Conservation (phyloP, 1,139 yeast species). For the Yamadazyma membranifaciens region DNA sequence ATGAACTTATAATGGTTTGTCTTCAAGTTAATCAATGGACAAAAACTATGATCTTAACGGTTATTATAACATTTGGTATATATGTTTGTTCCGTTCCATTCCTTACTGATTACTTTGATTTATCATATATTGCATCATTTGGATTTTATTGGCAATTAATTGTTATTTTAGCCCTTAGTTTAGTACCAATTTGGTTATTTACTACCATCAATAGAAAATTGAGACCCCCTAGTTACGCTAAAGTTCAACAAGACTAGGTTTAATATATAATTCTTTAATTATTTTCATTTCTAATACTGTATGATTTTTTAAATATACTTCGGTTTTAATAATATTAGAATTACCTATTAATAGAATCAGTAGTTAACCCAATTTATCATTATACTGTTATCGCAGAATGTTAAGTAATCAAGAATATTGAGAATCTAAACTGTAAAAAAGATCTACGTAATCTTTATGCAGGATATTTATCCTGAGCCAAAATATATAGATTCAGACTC, state of each 20-base stretch:
- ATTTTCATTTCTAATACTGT: no score
- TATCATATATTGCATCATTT: constrained; percentile 57
- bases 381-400: no score
- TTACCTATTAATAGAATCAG: no score
- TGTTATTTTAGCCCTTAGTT: constrained; percentile 64
- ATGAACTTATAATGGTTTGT: constrained; percentile 92
- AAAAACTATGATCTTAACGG: constrained; percentile 69
- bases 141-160: constrained; percentile 69
- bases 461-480: no score
- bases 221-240: constrained; percentile 96
- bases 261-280: no score
- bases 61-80: constrained; percentile 63
- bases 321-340: no score
- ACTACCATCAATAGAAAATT: constrained; percentile 71
- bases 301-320: no score
- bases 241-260: constrained; percentile 74
- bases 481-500: no score
- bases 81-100: constrained; percentile 80
- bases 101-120: constrained; percentile 78
- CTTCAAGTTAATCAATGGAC: constrained; percentile 91
- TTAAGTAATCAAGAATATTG: no score
- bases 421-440: no score
- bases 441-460: no score
- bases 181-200: constrained; percentile 87
- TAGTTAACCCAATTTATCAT: no score